Conservation (phyloP, 345 rosid species). For the Balakata baccata region DNA sequence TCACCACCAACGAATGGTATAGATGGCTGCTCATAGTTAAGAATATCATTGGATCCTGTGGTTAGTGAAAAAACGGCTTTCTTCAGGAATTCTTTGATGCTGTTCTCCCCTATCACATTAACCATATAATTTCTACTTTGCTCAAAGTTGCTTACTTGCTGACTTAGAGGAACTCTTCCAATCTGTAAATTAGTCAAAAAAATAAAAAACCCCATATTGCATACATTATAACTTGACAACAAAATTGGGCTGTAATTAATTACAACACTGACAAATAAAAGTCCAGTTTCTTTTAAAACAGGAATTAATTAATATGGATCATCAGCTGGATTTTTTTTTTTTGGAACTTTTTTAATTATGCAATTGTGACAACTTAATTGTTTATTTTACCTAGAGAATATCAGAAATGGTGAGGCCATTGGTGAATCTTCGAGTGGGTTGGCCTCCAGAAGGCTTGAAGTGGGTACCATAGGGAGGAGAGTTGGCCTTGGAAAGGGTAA, state of each 20-base stretch:
- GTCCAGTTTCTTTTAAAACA: slow-evolving; percentile 61
- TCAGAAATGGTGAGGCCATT: slow-evolving; percentile 47
- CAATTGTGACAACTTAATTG: no score
- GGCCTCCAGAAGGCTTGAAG: slow-evolving; percentile 53
- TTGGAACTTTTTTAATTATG: not conserved
- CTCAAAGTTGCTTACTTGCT: slow-evolving; percentile 49
- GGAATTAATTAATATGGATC: not conserved
- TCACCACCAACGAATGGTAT: slow-evolving; percentile 40
- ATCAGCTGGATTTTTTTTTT: not conserved
- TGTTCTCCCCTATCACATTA: slow-evolving; percentile 38
- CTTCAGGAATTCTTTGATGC: slow-evolving; percentile 43
- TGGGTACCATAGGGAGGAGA: slow-evolving; percentile 61
- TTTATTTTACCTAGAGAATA: slow-evolving; percentile 31
- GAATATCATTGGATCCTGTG: slow-evolving; percentile 73
- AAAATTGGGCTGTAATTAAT: not conserved
- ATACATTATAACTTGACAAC: no score
- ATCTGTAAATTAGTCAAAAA: slow-evolving; percentile 27
- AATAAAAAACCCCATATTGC: no score
- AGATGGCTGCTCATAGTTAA: slow-evolving; percentile 54
- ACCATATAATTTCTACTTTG: slow-evolving; percentile 47
- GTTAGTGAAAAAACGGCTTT: slow-evolving; percentile 52
- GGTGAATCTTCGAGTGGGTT: slow-evolving; percentile 66
- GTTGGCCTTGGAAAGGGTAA: slow-evolving; percentile 50
- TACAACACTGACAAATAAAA: slow-evolving; percentile 49
- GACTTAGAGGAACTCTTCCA: slow-evolving; percentile 43